Evolutionary conservation across 2,329 filamentous ascomycete species (phyloP), one percentile per base, ranked within the genome.

Genomic region (Claviceps monticola): DNA sequence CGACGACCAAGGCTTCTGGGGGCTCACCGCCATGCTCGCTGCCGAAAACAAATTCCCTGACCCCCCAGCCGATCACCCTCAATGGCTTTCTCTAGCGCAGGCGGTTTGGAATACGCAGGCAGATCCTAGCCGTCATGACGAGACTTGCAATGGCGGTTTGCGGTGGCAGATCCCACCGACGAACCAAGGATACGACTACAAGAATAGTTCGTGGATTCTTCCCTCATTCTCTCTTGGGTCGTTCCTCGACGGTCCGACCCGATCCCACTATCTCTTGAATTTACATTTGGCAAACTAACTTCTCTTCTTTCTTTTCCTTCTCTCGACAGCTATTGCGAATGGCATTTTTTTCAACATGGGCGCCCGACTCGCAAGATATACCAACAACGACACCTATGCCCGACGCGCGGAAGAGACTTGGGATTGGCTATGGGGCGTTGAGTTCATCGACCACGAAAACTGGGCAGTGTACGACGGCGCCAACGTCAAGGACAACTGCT

Each of bases 121-220:
- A 1, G 60, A 60, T 11, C 65, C 70, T 1, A 73, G 78, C 45
- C 82, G 83, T 71, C 80, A 86, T 59, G 72, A 71, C 6, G 65
- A 70, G 1, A 64, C 64, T 0, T 72, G 71, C 14, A 80, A 79
- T 53, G 75, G 74, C 47, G 86, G 84, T 17, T 65, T 89, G 56
- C 74, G 83, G 57, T 88, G 84, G 84, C 86, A 90, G 69, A 84
- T 90, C 53, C 86, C 81, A 57, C 71, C 75, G 4, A 81, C 82
- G 58, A 88, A 89, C 64, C 74, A 72, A 39, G 86, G 86, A 34
- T 90, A 86, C 64, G 74, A 82, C 60, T 88, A 90, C 72, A 91
- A 82, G 63, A 82, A 82, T 65, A 70, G 68, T 71, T 21, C 1
- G 45, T 46, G 44, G 7, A n/a, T 2, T 29, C 3, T 2, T 34